Conservation (phyloP, 768 basidiomycete species). For the Amylocystis lapponica region DNA sequence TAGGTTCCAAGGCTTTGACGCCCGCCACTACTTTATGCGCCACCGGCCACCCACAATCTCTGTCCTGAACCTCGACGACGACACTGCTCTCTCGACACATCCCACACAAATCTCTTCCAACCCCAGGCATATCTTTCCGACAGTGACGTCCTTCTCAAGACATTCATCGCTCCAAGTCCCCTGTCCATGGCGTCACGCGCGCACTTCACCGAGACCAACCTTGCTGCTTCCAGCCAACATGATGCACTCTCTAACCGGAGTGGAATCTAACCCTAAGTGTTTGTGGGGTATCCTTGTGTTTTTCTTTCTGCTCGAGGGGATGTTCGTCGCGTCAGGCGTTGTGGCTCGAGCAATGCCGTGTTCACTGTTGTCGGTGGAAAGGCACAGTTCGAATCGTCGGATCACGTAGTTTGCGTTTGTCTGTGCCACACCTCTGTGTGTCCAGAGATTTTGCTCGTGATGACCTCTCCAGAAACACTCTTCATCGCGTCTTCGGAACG, state of each 20-base stretch:
- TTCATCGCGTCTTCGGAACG: slow-evolving; percentile 51
- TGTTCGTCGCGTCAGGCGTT: slow-evolving; percentile 8
- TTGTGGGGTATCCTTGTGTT: slow-evolving; percentile 28
- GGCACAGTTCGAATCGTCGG: slow-evolving; percentile 7
- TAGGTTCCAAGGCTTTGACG: too few relatives aligned
- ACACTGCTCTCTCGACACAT: slow-evolving; percentile 5
- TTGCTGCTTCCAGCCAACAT: slow-evolving; percentile 44
- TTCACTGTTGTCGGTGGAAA: slow-evolving; percentile 7
- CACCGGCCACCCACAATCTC: too few relatives aligned
- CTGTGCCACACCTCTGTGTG: background rate
- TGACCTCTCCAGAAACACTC: slow-evolving; percentile 32
- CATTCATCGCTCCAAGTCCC: slow-evolving; percentile 49
- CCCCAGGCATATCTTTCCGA: background rate
- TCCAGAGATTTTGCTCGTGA: slow-evolving; percentile 17
- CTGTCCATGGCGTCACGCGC: slow-evolving; percentile 21
- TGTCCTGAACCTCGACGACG: slow-evolving; percentile 11
- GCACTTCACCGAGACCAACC: slow-evolving; percentile 24
- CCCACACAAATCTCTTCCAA: background rate
- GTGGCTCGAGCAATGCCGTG: slow-evolving; percentile 16
- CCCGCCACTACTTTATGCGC: too few relatives aligned
- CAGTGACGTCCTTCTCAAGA: slow-evolving; percentile 10
- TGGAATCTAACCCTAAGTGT: slow-evolving; percentile 61
- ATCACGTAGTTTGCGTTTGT: slow-evolving; percentile 7
- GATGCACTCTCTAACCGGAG: slow-evolving; percentile 41
- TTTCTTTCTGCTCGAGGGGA: slow-evolving; percentile 26